phyloP scores from a whole-genome alignment of 1,139 yeast genomes.

The Lodderomyces jiufengensis region DNA sequence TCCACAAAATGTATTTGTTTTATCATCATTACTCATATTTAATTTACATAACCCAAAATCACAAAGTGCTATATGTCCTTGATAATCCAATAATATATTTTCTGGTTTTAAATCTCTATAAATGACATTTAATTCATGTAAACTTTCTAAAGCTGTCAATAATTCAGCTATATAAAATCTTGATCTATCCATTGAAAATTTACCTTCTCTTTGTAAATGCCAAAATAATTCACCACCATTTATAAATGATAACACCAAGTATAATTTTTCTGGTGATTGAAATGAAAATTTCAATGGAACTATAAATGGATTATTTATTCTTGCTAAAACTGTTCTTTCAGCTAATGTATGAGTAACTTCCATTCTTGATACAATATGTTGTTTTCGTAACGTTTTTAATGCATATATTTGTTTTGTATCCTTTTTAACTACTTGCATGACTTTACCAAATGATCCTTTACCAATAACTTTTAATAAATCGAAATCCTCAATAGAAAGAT shows the following conservation, averaged over 20 bases:
- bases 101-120: conserved; percentile 96
- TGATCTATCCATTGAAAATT: conserved; percentile 83
- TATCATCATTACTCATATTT: conserved; percentile 84
- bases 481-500: conserved; percentile 83
- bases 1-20: conserved; percentile 94
- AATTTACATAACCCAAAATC: conserved; percentile 95
- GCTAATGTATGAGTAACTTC: conserved; percentile 97
- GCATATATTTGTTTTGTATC: conserved; percentile 96
- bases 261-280: conserved; percentile 92
- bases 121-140: conserved; percentile 87
- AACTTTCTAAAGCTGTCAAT: conserved; percentile 84
- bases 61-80: conserved; percentile 95
- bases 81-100: conserved; percentile 86
- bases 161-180: conserved; percentile 93
- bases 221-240: conserved; percentile 97
- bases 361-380: conserved; percentile 88
- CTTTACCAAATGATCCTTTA: conserved; percentile 97
- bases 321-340: conserved; percentile 90
- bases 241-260: conserved; percentile 84
- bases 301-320: conserved; percentile 92
- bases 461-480: conserved; percentile 93
- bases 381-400: conserved; percentile 85
- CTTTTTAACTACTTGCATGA: conserved; percentile 94
- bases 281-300: conserved; percentile 96
- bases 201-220: conserved; percentile 88